These are phyloP conservation scores for Biscogniauxia mediterranea DNA, from an alignment of 2,329 filamentous ascomycete species.

Conservation along the genomic window DNA sequence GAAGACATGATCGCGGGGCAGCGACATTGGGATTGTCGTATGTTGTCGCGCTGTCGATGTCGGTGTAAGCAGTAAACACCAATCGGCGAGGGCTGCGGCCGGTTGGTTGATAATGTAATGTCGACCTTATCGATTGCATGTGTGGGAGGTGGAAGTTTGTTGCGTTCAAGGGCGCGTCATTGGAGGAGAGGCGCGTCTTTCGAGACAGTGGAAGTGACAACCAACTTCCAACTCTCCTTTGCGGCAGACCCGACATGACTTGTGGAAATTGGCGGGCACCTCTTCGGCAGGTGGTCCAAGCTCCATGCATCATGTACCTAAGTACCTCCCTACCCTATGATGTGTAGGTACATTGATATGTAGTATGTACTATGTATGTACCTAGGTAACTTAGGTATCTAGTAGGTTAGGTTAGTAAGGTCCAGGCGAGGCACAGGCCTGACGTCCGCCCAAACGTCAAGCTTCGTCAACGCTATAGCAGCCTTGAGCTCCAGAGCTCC, in stretches of 20 bases:
- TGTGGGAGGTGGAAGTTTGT: neutral
- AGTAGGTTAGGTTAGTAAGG: neutral
- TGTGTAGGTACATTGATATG: neutral
- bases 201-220: too few species aligned
- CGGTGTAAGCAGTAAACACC: neutral
- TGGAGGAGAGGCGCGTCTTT: neutral
- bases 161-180: neutral
- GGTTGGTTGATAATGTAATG: neutral
- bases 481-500: constrained; percentile 33
- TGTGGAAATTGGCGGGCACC: neutral
- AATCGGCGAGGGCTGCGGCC: neutral
- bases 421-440: neutral
- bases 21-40: constrained; percentile 26
- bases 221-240: too few species aligned
- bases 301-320: constrained; percentile 2
- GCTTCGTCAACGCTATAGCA: constrained; percentile 36
- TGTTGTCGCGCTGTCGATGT: constrained; percentile 6
- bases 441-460: constrained; percentile 11
- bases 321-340: too few species aligned
- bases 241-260: too few species aligned
- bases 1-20: constrained; percentile 32
- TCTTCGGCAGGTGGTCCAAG: constrained; percentile 1
- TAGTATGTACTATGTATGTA: neutral
- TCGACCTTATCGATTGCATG: neutral
- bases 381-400: too few species aligned